Conservation (phyloP, 2,329 filamentous ascomycete species). For the Talaromyces sp. region DNA sequence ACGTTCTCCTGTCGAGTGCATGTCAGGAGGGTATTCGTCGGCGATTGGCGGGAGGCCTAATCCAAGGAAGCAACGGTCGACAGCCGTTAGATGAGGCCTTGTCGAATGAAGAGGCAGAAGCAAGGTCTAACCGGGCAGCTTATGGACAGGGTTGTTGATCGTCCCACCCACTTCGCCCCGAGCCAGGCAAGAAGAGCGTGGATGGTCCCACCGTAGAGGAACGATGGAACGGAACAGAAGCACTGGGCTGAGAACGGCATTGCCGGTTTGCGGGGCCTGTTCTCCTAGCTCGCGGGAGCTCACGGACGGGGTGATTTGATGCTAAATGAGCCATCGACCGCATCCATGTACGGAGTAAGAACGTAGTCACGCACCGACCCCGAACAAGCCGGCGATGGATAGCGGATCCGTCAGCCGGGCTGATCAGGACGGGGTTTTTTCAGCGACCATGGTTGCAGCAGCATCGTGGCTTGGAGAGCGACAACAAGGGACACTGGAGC, state of each 20-base stretch:
- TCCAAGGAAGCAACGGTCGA: constrained; percentile 5
- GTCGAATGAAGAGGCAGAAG: constrained; percentile 11
- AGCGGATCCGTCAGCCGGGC: neutral
- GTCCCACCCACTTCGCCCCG: neutral
- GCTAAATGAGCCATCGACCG: neutral
- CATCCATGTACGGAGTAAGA: neutral
- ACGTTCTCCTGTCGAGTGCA: neutral
- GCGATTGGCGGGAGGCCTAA: constrained; percentile 2
- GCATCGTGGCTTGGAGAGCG: neutral
- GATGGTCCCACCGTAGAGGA: neutral
- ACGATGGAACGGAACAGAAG: neutral
- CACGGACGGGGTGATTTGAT: neutral
- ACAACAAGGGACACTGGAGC: neutral
- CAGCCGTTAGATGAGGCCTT: neutral
- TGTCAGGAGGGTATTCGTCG: neutral
- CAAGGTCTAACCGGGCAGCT: neutral
- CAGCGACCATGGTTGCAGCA: neutral
- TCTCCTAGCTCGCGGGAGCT: neutral
- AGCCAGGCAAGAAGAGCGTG: neutral
- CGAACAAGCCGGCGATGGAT: neutral
- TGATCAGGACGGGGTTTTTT: neutral
- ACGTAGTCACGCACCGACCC: neutral
- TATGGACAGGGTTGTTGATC: constrained; percentile 4
- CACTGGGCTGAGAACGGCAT: neutral
- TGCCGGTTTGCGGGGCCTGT: neutral